Evolutionary conservation across 2,329 filamentous ascomycete species (phyloP), one percentile per base, ranked within the genome.

Genomic region (Paradendryphiella salina): DNA sequence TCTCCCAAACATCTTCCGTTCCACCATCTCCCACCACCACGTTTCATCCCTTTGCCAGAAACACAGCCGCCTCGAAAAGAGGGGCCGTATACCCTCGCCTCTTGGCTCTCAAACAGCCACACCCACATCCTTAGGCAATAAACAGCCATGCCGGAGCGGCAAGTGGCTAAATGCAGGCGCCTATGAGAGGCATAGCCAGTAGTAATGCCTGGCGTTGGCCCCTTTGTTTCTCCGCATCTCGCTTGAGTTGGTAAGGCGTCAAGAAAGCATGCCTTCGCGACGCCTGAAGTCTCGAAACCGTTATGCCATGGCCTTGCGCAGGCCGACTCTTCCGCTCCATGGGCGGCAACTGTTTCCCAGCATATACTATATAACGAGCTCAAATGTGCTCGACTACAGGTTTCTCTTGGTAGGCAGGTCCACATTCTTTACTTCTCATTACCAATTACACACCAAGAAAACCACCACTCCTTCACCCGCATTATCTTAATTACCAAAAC

Each of bases 1-100:
- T 11, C 26, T 38, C 33, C 37, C 21, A 54, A 54, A 55, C 62
- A 62, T 64, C 60, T 65, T 46, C 50, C 45, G 55, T 64, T 48
- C 49, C 58, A 57, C 44, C 52, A 46, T 52, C 56, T 54, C 47
- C 60, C 38, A 49, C 47, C 54, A 29, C 52, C 57, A 40, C 54
- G 70, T 73, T 73, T 73, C 69, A 73, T 65, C 60, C 61, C 63
- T 58, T 61, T 41, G 44, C 52, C 57, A 60, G 61, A 68, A 67
- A 70, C 67, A 63, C 59, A 36, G 52, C 45, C 44, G 40, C 50
- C 56, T 51, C 63, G 48, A 53, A 15, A 43, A 42, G 20, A 38
- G 48, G 43, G 40, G 38, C 41, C 47, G 36, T 35, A 28, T 33
- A 43, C 44, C 51, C 56, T 31, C 36, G 29, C 35, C 43, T 42